A percentile compares a stretch with the other conserved stretches of the same genome.
Evolutionary conservation across 148 eudicot species (phyloP).

Genomic region (Persicaria tinctoria): DNA sequence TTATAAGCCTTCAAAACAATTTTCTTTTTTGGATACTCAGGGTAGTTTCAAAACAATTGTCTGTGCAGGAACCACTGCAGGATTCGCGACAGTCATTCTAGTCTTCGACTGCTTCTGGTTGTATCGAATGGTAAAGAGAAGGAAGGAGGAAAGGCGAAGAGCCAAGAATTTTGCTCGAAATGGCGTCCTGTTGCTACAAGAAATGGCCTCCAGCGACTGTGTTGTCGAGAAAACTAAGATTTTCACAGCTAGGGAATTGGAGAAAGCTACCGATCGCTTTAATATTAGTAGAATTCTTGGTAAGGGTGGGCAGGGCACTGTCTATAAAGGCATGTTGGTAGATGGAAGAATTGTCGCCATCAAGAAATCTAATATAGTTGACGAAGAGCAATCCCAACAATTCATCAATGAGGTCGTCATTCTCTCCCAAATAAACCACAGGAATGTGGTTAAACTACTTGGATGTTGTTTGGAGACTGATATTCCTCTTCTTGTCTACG

Average conservation of each 20-base stretch:
- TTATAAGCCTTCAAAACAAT: too few species aligned
- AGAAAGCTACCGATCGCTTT: neutral
- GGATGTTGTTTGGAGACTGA: constrained; percentile 2
- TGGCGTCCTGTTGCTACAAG: neutral
- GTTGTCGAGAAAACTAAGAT: neutral
- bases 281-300: neutral
- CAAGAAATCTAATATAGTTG: neutral
- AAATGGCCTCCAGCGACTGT: neutral
- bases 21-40: too few species aligned
- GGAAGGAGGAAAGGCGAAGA: neutral
- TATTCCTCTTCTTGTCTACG: neutral
- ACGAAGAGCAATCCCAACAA: neutral
- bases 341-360: neutral
- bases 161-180: neutral
- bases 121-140: neutral
- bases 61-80: neutral
- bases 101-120: neutral
- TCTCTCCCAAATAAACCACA: neutral
- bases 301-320: neutral
- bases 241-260: neutral
- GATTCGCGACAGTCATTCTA: neutral
- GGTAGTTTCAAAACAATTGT: neutral
- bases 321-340: neutral
- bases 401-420: neutral
- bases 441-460: neutral